phyloP scores from a whole-genome alignment of 208 protist genomes.

The Crithidia mellificae region DNA sequence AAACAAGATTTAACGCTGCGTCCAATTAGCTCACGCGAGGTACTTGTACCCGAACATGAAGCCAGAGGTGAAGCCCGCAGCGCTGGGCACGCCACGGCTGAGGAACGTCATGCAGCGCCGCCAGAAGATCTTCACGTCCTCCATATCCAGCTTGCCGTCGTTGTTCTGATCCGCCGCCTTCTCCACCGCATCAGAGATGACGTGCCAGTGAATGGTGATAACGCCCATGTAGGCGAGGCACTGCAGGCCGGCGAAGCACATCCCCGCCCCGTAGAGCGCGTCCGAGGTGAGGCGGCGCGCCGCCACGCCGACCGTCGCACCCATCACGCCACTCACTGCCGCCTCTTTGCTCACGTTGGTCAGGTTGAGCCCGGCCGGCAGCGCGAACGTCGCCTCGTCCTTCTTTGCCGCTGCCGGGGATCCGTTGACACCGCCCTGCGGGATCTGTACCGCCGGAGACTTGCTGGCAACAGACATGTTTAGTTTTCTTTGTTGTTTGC shows the following conservation, averaged over 20 bases:
- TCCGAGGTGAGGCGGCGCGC: conserved; percentile 53
- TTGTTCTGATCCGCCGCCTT: conserved; percentile 53
- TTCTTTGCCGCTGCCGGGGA: background rate
- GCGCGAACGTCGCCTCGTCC: background rate
- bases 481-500: background rate
- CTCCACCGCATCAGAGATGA: conserved; percentile 40
- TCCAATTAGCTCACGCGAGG: conserved; percentile 27
- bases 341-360: conserved; percentile 33
- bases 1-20: background rate
- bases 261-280: conserved; percentile 58
- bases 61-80: conserved; percentile 56
- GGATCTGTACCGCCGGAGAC: conserved; percentile 1
- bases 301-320: conserved; percentile 49
- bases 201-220: conserved; percentile 69
- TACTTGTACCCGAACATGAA: conserved; percentile 58
- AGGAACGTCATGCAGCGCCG: conserved; percentile 40
- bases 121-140: conserved; percentile 57
- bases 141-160: conserved; percentile 53
- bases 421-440: background rate
- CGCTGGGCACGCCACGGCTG: conserved; percentile 45
- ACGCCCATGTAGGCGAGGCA: conserved; percentile 58
- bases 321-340: conserved; percentile 52
- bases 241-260: conserved; percentile 61
- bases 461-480: conserved; percentile 1
- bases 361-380: conserved; percentile 1